A percentile compares a stretch with the other conserved stretches of the same genome.
These are phyloP conservation scores for Colletotrichum musae DNA, from an alignment of 2,329 filamentous ascomycete genomes.

Conservation along the genomic window DNA sequence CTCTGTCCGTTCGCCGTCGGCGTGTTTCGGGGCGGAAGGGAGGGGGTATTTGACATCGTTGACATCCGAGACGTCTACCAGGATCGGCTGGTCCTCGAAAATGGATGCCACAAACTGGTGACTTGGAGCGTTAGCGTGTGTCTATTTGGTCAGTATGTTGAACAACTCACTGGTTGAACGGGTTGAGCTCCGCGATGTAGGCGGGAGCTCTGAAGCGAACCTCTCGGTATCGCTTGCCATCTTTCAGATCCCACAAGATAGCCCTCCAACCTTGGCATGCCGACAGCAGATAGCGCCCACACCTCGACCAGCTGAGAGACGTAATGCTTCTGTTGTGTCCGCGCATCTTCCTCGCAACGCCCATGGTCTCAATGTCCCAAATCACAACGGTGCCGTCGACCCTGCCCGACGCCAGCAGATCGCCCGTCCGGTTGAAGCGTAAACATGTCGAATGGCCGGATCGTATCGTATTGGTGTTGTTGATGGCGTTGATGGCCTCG, in stretches of 20 bases:
- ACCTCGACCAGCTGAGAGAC: slow-evolving; percentile 93
- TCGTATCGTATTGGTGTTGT: slow-evolving; percentile 88
- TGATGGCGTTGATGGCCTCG: slow-evolving; percentile 50
- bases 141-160: not conserved
- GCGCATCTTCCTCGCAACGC: slow-evolving; percentile 92
- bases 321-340: slow-evolving; percentile 96
- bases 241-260: slow-evolving; percentile 91
- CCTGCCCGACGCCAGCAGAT: slow-evolving; percentile 93
- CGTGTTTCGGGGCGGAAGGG: slow-evolving; percentile 85
- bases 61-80: slow-evolving; percentile 83
- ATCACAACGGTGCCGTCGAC: slow-evolving; percentile 95
- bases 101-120: slow-evolving; percentile 90
- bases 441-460: slow-evolving; percentile 76
- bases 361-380: slow-evolving; percentile 98
- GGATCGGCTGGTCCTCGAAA: slow-evolving; percentile 91
- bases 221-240: slow-evolving; percentile 80
- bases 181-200: slow-evolving; percentile 96
- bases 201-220: slow-evolving; percentile 94
- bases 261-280: slow-evolving; percentile 97
- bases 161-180: slow-evolving; percentile 81
- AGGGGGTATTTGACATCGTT: slow-evolving; percentile 82
- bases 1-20: slow-evolving; percentile 80
- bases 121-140: slow-evolving; percentile 27
- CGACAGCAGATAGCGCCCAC: slow-evolving; percentile 91
- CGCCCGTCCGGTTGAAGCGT: slow-evolving; percentile 94